phyloP scores from a whole-genome alignment of 768 basidiomycete species.

The Boletus subparvulus region DNA sequence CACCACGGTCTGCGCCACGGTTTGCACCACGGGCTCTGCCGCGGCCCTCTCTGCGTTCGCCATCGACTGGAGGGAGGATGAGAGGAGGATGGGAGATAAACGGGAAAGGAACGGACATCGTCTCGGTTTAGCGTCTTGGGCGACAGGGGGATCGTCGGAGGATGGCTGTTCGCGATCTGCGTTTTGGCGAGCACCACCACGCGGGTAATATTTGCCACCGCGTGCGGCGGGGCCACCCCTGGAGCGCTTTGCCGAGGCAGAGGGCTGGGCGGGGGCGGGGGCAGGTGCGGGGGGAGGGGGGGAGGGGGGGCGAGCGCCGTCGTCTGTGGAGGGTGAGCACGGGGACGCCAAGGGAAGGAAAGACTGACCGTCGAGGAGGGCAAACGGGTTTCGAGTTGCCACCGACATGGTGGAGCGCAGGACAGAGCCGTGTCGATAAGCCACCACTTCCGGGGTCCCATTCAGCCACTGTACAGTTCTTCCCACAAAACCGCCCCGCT shows the following conservation, averaged over 20 bases:
- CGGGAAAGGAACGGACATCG: slow-evolving; percentile 27
- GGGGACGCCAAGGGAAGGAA: neutral
- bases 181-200: slow-evolving; percentile 54
- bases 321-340: slow-evolving; percentile 37
- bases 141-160: slow-evolving; percentile 36
- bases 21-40: slow-evolving; percentile 45
- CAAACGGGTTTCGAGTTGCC: slow-evolving; percentile 85
- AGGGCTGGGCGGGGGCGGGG: slow-evolving; percentile 28
- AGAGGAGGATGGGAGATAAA: neutral
- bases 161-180: slow-evolving; percentile 39
- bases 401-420: slow-evolving; percentile 70
- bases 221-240: slow-evolving; percentile 61
- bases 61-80: slow-evolving; percentile 35
- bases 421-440: neutral
- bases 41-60: slow-evolving; percentile 45
- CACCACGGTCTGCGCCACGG: slow-evolving; percentile 51
- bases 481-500: slow-evolving; percentile 25
- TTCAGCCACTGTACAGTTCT: slow-evolving; percentile 47
- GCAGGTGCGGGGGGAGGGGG: slow-evolving; percentile 31
- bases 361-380: slow-evolving; percentile 71
- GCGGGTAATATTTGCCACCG: slow-evolving; percentile 66
- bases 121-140: slow-evolving; percentile 34
- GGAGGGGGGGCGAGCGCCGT: slow-evolving; percentile 43
- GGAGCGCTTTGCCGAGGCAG: slow-evolving; percentile 45
- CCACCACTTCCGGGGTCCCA: slow-evolving; percentile 41